Percentiles rank a stretch among this genome's conserved stretches.
phyloP scores from a whole-genome alignment of 495 filamentous ascomycete species.

The Ascodesmis nigricans region DNA sequence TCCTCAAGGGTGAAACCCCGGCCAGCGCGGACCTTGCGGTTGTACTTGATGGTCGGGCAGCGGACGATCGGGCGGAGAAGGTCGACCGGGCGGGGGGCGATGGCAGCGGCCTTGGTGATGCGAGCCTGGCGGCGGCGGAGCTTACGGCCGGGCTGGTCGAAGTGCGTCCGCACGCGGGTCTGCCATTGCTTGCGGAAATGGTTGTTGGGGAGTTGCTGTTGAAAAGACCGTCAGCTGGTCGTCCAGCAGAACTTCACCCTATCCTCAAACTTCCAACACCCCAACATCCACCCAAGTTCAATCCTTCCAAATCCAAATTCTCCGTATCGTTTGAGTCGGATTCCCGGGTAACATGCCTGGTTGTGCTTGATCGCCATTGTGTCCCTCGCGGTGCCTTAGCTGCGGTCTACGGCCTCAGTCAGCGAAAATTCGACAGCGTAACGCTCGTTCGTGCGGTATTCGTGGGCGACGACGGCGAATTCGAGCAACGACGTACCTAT shows the following conservation, averaged over 20 bases:
- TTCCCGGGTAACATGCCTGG: slow-evolving; percentile 31
- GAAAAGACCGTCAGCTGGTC: too few species aligned
- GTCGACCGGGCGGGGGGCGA: slow-evolving; percentile 93
- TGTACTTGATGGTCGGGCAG: slow-evolving; percentile 92
- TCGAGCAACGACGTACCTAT: too few species aligned
- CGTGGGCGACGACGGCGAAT: too few species aligned
- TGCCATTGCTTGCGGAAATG: slow-evolving; percentile 99
- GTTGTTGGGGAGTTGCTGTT: slow-evolving; percentile 74
- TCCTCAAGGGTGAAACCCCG: slow-evolving; percentile 93
- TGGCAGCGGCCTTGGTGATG: slow-evolving; percentile 69
- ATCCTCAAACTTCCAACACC: too few species aligned
- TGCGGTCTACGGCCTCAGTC: too few species aligned
- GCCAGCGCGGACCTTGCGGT: slow-evolving; percentile 87
- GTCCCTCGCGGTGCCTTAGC: slow-evolving; percentile 6
- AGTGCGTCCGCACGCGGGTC: slow-evolving; percentile 90
- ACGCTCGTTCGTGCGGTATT: too few species aligned
- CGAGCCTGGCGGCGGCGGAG: slow-evolving; percentile 70
- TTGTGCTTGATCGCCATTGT: slow-evolving; percentile 97
- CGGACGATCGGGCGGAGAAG: slow-evolving; percentile 86
- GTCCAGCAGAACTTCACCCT: too few species aligned
- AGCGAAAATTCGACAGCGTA: too few species aligned
- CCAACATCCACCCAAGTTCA: too few species aligned
- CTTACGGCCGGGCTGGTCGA: slow-evolving; percentile 98
- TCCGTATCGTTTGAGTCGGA: too few species aligned
- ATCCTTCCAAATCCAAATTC: too few species aligned